Evolutionary conservation across 495 filamentous ascomycete genomes (phyloP).

Genomic region (Annulohypoxylon nitens): DNA sequence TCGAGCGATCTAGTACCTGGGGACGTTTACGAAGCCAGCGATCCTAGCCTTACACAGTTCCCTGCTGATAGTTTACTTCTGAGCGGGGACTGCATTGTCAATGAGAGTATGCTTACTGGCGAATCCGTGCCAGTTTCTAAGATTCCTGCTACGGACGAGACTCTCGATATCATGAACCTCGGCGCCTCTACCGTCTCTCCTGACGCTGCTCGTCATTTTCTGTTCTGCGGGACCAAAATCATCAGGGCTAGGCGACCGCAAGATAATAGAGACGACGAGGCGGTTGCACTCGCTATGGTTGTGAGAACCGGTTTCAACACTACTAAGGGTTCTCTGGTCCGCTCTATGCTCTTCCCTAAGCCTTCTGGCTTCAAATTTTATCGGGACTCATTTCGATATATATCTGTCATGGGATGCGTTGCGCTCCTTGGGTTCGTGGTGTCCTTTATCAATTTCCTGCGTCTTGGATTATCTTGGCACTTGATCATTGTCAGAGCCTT

Average conservation of each 20-base stretch:
- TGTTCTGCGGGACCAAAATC: constrained; percentile 96
- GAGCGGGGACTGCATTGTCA: constrained; percentile 97
- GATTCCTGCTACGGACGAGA: constrained; percentile 83
- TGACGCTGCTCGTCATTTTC: constrained; percentile 84
- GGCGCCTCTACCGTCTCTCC: constrained; percentile 82
- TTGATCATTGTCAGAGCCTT: constrained; percentile 91
- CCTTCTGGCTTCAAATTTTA: constrained; percentile 99
- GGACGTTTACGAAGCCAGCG: constrained; percentile 97
- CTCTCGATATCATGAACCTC: constrained; percentile 78
- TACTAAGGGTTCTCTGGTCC: constrained; percentile 94
- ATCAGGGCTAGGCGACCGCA: constrained; percentile 90
- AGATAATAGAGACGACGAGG: constrained; percentile 84
- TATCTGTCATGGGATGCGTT: constrained; percentile 95
- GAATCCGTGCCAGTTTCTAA: constrained; percentile 99
- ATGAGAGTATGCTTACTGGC: constrained; percentile 99
- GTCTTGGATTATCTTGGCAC: constrained; percentile 84
- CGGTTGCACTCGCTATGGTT: constrained; percentile 90
- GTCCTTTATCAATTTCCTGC: constrained; percentile 93
- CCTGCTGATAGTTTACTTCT: constrained; percentile 94
- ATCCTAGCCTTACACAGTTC: constrained; percentile 92
- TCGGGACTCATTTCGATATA: constrained; percentile 96
- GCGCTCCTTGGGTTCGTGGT: constrained; percentile 88
- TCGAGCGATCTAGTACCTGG: constrained; percentile 94
- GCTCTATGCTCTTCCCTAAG: constrained; percentile 99
- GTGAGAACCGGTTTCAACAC: constrained; percentile 96